Conservation (phyloP, 352 stramenopile genomes). For the Elongisporangium prolatum region DNA sequence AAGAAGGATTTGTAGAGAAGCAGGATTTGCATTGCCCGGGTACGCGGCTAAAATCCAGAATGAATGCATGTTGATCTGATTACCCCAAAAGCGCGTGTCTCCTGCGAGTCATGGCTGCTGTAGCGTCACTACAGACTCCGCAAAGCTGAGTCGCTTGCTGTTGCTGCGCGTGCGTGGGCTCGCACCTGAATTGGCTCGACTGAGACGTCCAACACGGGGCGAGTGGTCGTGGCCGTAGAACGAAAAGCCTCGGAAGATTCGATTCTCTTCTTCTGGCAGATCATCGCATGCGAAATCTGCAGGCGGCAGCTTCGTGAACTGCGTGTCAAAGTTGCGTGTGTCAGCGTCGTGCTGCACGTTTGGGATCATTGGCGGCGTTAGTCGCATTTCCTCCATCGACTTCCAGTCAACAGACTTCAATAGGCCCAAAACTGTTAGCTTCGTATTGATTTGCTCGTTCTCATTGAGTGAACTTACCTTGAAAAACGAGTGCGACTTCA, state of each 20-base stretch:
- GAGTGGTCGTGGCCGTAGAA: constrained; percentile 49
- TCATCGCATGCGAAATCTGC: constrained; percentile 60
- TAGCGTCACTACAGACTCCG: background rate
- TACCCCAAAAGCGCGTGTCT: background rate
- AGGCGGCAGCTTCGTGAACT: constrained; percentile 80
- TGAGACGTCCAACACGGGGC: background rate
- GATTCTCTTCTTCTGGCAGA: constrained; percentile 41
- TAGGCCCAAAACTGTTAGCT: background rate
- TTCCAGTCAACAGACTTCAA: constrained; percentile 88
- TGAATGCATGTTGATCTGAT: constrained; percentile 6
- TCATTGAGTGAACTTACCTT: constrained; percentile 33
- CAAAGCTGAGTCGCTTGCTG: background rate
- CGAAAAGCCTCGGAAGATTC: constrained; percentile 71
- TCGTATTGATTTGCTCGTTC: constrained; percentile 1
- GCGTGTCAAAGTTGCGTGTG: constrained; percentile 93
- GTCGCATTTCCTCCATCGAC: constrained; percentile 86
- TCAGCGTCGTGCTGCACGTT: constrained; percentile 87
- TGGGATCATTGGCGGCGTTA: constrained; percentile 88
- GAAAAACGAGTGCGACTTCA: constrained; percentile 96
- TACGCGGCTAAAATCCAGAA: background rate
- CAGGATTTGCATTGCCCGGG: background rate
- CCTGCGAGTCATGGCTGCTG: background rate
- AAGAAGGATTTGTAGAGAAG: constrained; percentile 53
- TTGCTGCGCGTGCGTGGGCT: constrained; percentile 3
- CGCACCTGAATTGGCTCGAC: background rate